Evolutionary conservation across 1,284 basidiomycete genomes (phyloP).

Genomic region (Ustilago xerochloae): DNA sequence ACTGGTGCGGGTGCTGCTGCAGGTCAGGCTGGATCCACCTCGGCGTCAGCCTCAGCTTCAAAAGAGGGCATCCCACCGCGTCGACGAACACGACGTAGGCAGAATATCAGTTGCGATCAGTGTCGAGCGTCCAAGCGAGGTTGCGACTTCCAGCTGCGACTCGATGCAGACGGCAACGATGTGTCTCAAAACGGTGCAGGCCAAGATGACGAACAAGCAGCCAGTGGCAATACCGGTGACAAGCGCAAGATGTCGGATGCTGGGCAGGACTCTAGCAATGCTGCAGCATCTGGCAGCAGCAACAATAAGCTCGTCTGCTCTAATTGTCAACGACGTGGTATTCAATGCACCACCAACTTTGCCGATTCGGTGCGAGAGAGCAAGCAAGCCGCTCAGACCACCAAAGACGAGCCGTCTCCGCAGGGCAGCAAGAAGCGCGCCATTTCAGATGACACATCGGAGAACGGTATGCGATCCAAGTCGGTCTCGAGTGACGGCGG

Average conservation of each 20-base stretch:
- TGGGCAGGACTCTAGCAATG: slow-evolving; percentile 9
- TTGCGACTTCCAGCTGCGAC: slow-evolving; percentile 49
- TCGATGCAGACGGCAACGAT: slow-evolving; percentile 49
- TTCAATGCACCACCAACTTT: slow-evolving; percentile 54
- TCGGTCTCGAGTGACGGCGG: slow-evolving; percentile 35
- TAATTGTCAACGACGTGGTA: slow-evolving; percentile 51
- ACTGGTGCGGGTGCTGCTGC: background rate
- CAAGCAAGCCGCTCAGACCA: slow-evolving; percentile 37
- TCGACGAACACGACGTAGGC: slow-evolving; percentile 40
- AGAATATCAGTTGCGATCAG: slow-evolving; percentile 56
- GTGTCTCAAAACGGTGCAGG: slow-evolving; percentile 4
- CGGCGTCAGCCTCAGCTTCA: slow-evolving; percentile 12
- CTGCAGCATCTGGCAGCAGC: background rate
- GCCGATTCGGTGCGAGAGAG: slow-evolving; percentile 47
- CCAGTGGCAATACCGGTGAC: slow-evolving; percentile 19
- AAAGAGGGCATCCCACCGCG: slow-evolving; percentile 41
- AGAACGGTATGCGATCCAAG: slow-evolving; percentile 37
- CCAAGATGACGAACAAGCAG: slow-evolving; percentile 10
- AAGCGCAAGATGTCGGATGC: slow-evolving; percentile 52
- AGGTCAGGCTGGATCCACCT: background rate
- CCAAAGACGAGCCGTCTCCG: slow-evolving; percentile 23
- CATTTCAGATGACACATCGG: slow-evolving; percentile 29
- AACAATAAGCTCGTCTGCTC: slow-evolving; percentile 41
- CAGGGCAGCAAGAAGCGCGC: slow-evolving; percentile 43
- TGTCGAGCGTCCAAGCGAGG: slow-evolving; percentile 52